Base-by-base conservation (phyloP, 768 basidiomycete species). In the Amanita exitialis region DNA sequence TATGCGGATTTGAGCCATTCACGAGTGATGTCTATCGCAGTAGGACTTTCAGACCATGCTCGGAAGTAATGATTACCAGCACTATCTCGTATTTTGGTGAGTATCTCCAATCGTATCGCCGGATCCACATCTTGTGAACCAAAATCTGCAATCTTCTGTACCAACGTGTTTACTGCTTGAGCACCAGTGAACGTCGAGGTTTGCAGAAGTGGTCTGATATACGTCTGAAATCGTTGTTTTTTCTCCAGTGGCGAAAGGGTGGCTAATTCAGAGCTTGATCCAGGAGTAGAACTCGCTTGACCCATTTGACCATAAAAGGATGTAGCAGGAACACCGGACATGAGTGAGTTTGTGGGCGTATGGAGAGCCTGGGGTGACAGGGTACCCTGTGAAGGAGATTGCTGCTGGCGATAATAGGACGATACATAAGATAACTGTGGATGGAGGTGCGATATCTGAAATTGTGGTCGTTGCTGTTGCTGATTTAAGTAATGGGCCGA, bases 1-100 rank as follows among this genome's bases (percentile, higher is more conserved):
- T 79, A 77, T 20, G 78, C 85, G 1, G 82, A 73, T 67, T 82
- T 87, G 53, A 92, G 67, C 90, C 90, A 92, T 57, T 87, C 86
- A 44, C 86, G 76, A 38, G 86, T 79, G 32, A 90, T 74, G 53
- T 86, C 86, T 70, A 91, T 81, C 15, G 87, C 90, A 35, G 66
- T 64, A 39, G 61, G n/a, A 62, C 86, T 89, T 63, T 89, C 88
- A 13, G 80, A 76, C 88, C 89, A 91, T 4, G 87, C 88, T 38
- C 86, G 80, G 63, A 86, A 90, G 61, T 91, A 92, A 59, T 88
- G 86, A 61, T 90, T 88, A 37, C 81, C 85, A 25, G 90, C 90
- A 44, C 82, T 79, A 64, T 92, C 88, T 56, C 89, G 76, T 56
- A 91, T 85, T 66, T 81, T 83, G 15, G 82, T 84, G 50, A 92